Percentiles rank a stretch among this genome's conserved stretches.
Conservation (phyloP, 139 green algal genomes). For the Chlorella ohadii region DNA sequence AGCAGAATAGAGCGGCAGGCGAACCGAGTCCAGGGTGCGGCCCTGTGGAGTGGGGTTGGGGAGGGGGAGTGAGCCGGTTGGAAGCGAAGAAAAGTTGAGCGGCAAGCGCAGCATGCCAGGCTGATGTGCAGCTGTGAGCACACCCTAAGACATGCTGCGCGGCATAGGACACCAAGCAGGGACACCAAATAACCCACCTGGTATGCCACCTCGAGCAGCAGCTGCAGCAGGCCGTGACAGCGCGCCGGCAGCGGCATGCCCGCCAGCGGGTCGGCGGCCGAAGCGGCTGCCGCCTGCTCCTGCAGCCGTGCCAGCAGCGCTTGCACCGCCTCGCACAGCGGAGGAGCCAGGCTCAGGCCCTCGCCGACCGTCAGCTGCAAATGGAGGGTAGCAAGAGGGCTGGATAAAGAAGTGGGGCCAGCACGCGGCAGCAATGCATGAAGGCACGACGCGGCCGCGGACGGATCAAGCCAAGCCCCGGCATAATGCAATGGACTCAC, state of each 20-base stretch:
- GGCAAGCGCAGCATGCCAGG: too few relatives aligned
- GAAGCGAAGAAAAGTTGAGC: too few relatives aligned
- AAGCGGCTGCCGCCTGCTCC: slow-evolving; percentile 17
- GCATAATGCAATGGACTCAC: too few relatives aligned
- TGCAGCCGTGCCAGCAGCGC: slow-evolving; percentile 45
- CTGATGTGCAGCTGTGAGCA: too few relatives aligned
- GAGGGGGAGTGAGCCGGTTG: too few relatives aligned
- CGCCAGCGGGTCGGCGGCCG: neutral
- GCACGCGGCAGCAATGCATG: neutral
- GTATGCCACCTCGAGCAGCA: slow-evolving; percentile 55
- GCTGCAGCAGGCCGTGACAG: slow-evolving; percentile 59
- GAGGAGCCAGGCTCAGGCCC: slow-evolving; percentile 12
- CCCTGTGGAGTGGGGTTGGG: too few relatives aligned
- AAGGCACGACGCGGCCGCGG: neutral
- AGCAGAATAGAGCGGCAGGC: too few relatives aligned
- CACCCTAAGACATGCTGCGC: too few relatives aligned
- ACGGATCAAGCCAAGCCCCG: too few relatives aligned
- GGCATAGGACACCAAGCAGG: too few relatives aligned
- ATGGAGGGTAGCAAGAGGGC: too few relatives aligned
- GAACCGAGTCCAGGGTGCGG: too few relatives aligned
- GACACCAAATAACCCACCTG: slow-evolving; percentile 11
- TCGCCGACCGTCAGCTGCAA: slow-evolving; percentile 8
- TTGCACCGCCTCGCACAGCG: slow-evolving; percentile 50
- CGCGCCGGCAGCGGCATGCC: slow-evolving; percentile 44
- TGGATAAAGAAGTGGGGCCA: neutral